These are phyloP conservation scores for Xylaria cubensis DNA, from an alignment of 495 filamentous ascomycete species.

Conservation along the genomic window DNA sequence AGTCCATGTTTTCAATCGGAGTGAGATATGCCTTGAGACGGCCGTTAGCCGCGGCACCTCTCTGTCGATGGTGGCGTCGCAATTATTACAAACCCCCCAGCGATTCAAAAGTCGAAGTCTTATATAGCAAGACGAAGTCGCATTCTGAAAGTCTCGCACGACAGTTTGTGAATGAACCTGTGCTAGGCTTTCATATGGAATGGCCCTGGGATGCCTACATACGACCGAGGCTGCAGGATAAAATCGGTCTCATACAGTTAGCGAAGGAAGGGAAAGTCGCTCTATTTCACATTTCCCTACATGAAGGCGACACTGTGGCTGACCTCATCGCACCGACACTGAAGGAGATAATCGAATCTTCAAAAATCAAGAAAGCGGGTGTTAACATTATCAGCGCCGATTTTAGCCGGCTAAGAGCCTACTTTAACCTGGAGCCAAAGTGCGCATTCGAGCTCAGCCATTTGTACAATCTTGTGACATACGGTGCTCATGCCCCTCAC, in stretches of 20 bases:
- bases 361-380: constrained; percentile 68
- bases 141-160: constrained; percentile 49
- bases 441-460: constrained; percentile 75
- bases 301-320: constrained; percentile 48
- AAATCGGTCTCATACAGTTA: constrained; percentile 72
- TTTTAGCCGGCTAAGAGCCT: constrained; percentile 65
- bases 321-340: constrained; percentile 69
- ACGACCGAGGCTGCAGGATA: constrained; percentile 56
- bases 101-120: constrained; percentile 8
- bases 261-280: constrained; percentile 71
- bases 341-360: constrained; percentile 65
- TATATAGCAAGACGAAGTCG: constrained; percentile 37
- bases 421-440: constrained; percentile 60
- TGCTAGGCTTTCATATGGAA: constrained; percentile 80
- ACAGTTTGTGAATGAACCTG: constrained; percentile 64
- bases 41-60: not conserved
- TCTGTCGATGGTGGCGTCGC: constrained; percentile 24
- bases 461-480: constrained; percentile 67
- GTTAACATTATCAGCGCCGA: constrained; percentile 70
- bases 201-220: constrained; percentile 61
- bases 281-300: constrained; percentile 71
- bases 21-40: constrained; percentile 20
- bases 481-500: constrained; percentile 45
- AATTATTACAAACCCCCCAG: constrained; percentile 22
- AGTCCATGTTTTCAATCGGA: constrained; percentile 17